phyloP scores from a whole-genome alignment of 192 early-diverging fungal species.

The Bifiguratus adelaidae region DNA sequence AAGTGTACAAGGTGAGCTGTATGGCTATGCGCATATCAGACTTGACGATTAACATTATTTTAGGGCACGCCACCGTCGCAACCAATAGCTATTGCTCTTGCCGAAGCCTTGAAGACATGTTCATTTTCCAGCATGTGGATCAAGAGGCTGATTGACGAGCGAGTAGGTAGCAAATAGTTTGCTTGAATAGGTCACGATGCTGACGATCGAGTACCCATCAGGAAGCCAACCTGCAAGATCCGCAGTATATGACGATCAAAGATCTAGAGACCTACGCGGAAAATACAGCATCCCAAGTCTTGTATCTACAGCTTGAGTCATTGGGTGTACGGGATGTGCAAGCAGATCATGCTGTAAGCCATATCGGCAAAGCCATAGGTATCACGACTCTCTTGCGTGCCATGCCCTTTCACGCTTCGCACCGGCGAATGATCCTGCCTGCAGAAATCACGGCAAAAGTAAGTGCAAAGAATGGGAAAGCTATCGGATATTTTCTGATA shows the following conservation, averaged over 20 bases:
- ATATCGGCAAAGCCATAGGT: conserved; percentile 85
- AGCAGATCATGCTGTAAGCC: conserved; percentile 82
- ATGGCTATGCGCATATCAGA: not conserved
- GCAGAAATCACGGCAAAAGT: conserved; percentile 71
- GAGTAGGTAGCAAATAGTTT: conserved; percentile 18
- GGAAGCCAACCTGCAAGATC: conserved; percentile 45
- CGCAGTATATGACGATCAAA: conserved; percentile 54
- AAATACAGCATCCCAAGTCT: conserved; percentile 72
- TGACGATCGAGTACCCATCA: conserved; percentile 11
- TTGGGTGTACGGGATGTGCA: conserved; percentile 70
- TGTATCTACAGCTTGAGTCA: conserved; percentile 85
- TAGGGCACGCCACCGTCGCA: conserved; percentile 60
- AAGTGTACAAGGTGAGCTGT: conserved; percentile 38
- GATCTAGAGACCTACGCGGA: conserved; percentile 87
- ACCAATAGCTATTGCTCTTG: conserved; percentile 62
- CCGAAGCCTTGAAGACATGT: conserved; percentile 40
- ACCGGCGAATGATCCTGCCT: conserved; percentile 64
- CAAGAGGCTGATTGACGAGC: conserved; percentile 61
- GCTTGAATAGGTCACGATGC: not conserved
- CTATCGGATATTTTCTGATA: no score
- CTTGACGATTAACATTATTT: conserved; percentile 1
- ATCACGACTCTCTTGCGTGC: conserved; percentile 67
- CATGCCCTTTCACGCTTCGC: conserved; percentile 58
- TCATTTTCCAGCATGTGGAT: conserved; percentile 69
- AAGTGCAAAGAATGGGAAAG: not conserved